Base-by-base conservation (phyloP, 73 alveolate genomes). In the Paramecium primaurelia region DNA sequence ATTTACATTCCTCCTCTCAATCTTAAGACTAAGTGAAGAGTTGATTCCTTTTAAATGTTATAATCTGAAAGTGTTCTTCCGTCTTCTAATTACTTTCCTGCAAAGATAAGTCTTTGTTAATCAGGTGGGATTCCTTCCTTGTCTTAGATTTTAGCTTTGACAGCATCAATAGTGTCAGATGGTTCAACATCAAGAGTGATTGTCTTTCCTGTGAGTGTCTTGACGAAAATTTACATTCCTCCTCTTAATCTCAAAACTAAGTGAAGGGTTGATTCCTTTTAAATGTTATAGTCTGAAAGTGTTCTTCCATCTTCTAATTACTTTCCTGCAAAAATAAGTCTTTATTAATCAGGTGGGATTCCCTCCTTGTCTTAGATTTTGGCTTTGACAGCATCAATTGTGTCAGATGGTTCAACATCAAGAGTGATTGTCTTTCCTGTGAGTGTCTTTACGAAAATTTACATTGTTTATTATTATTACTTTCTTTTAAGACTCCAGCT, bases 81-180 rank as follows among this genome's bases (percentile, higher is more conserved):
- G 58, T 71, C 86, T 71, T 71, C 86, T 71, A 71, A 71, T 86
- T 88, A 54, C 10, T 47, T 77, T 5, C 94, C 94, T 7, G 93
- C 93, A 18, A 88, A 88, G 9, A 88, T 75, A 7, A 88, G 84
- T 88, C 94, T 88, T 88, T 88, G 32, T 88, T 88, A 36, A 77
- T 88, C 93, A n/a, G 86, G 80, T 36, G 94, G 94, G 80, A 88
- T 88, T 26, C 94, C 94, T 88, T 88, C 94, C 58, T 60, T 88
- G 34, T 88, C 92, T 88, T 88, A 40, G 36, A 88, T 88, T 28
- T 88, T 88, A 30, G 86, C 80, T 26, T 88, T 88, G 38, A 59
- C 77, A 25, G 77, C 77, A 18, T 59, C 77, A 59, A 59, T 87
- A 0, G 93, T 86, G 32, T 86, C 93, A 4, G 93, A 86, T 12